Base-by-base conservation (phyloP, 768 basidiomycete species). In the Hemileccinum impolitum region DNA sequence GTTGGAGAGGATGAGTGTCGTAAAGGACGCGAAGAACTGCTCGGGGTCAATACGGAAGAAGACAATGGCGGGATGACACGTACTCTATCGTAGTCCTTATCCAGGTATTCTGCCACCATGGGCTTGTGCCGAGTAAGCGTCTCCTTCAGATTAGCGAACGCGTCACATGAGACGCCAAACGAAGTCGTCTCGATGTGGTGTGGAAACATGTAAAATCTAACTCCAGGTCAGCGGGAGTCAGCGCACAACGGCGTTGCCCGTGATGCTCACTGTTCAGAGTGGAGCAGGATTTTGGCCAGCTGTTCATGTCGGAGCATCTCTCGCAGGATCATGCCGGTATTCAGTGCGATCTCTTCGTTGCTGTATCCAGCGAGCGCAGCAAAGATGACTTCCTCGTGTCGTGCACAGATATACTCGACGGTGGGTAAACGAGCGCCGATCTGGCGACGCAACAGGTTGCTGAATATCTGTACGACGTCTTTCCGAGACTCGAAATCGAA, bases 131-230 rank as follows among this genome's bases (percentile, higher is more conserved):
- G 80, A 21, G 96, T 98, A 32, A 99, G 75, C 5, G 91, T 94
- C 71, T 98, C 96, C 77, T 97, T 98, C 67, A 98, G 78, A 67
- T 96, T 98, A 14, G 91, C 90, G 60, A 96, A 96, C 4, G 95
- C 95, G 66, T 98, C 96, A 57, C 94, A 97, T 0, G 95, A 97
- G 52, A 97, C 92, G 8, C 96, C 95, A 63, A 99, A 99, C 17
- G 94, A 96, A 4, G 94, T 95, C 25, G 88, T 86, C 72, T 99
- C 96, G 61, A 99, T 97, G 69, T 94, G 94, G 62, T 90, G 84
- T 17, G 94, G 91, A 71, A 94, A 99, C 53, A 82, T 87, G 75
- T 98, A 98, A 70, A 99, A 97, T 62, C 94, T 95, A 11, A 10
- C 13, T 7, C 40, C n/a, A 18, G 32, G 34, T 50, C 38, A 61